A percentile compares a stretch with the other conserved stretches of the same genome.
Evolutionary conservation across 805 yeast genomes (phyloP).

Genomic region (Yamadazyma scolyti): DNA sequence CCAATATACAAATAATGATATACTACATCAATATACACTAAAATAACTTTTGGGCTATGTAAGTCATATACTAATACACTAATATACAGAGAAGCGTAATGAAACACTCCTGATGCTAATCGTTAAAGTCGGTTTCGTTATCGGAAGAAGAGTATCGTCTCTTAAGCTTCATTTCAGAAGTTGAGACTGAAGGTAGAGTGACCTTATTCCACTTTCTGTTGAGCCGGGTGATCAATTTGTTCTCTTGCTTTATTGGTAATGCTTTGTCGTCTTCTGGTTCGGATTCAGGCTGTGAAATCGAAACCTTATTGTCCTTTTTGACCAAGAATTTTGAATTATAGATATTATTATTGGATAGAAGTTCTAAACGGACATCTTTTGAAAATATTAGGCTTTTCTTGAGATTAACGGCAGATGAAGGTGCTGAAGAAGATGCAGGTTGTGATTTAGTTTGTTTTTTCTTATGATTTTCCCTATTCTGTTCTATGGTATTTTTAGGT

Average conservation of each 20-base stretch:
- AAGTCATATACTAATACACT: too few species aligned
- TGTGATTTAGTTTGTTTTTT: slow-evolving; percentile 2
- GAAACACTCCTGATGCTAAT: too few species aligned
- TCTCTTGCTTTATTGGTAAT: slow-evolving; percentile 21
- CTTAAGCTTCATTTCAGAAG: too few species aligned
- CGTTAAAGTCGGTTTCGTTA: too few species aligned
- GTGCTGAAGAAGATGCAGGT: too few species aligned
- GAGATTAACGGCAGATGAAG: slow-evolving; percentile 12
- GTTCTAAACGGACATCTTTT: slow-evolving; percentile 38
- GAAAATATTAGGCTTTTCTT: slow-evolving; percentile 30
- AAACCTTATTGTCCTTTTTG: neutral
- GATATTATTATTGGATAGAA: slow-evolving; percentile 15
- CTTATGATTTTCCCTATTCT: slow-evolving; percentile 4
- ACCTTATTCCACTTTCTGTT: slow-evolving; percentile 39
- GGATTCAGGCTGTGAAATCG: too few species aligned
- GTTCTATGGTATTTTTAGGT: slow-evolving; percentile 5
- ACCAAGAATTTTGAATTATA: slow-evolving; percentile 7
- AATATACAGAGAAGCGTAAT: too few species aligned
- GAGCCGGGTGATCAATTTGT: slow-evolving; percentile 28
- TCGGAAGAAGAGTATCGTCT: slow-evolving; percentile 2
- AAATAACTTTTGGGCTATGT: too few species aligned
- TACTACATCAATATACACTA: too few species aligned
- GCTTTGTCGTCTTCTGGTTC: slow-evolving; percentile 2
- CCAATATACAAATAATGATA: too few species aligned
- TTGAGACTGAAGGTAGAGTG: too few species aligned